Evolutionary conservation across 78 protist species (phyloP).

Genomic region (Chrysochromulina parva): DNA sequence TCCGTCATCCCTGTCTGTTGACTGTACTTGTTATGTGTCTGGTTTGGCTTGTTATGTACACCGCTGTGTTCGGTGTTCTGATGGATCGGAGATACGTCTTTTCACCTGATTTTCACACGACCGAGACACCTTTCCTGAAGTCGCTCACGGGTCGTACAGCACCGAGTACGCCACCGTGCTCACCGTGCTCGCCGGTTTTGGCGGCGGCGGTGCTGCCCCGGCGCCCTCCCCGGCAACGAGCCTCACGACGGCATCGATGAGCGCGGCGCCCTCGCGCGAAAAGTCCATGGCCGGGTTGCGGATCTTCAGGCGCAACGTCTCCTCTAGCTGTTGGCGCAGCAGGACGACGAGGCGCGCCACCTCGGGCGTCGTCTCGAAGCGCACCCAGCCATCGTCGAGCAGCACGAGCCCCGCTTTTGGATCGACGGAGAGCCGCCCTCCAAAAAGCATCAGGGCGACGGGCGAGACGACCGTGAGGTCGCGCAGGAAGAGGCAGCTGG

Average conservation of each 20-base stretch:
- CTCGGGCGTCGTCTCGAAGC: conserved; percentile 30
- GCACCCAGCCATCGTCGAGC: conserved; percentile 66
- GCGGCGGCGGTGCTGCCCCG: too few relatives aligned
- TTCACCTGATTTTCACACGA: too few relatives aligned
- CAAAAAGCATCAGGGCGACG: conserved; percentile 71
- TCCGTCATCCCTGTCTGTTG: too few relatives aligned
- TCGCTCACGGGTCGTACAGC: too few relatives aligned
- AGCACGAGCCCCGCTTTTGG: conserved; percentile 23
- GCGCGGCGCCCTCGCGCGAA: not conserved
- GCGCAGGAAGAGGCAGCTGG: conserved; percentile 57
- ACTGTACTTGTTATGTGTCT: too few relatives aligned
- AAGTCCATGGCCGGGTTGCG: not conserved
- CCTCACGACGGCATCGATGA: not conserved
- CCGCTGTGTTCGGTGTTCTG: too few relatives aligned
- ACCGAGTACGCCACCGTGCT: too few relatives aligned
- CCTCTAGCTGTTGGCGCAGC: not conserved
- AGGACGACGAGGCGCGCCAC: not conserved
- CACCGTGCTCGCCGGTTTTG: too few relatives aligned
- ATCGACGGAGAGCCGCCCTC: conserved; percentile 44
- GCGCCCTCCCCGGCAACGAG: too few relatives aligned
- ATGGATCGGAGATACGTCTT: too few relatives aligned
- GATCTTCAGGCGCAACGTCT: not conserved
- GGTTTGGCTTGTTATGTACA: too few relatives aligned
- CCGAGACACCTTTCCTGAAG: too few relatives aligned
- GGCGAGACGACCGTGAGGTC: conserved; percentile 59